A percentile compares a stretch with the other conserved stretches of the same genome.
phyloP scores from a whole-genome alignment of 2,329 filamentous ascomycete species.

The Graphilbum fragrans region DNA sequence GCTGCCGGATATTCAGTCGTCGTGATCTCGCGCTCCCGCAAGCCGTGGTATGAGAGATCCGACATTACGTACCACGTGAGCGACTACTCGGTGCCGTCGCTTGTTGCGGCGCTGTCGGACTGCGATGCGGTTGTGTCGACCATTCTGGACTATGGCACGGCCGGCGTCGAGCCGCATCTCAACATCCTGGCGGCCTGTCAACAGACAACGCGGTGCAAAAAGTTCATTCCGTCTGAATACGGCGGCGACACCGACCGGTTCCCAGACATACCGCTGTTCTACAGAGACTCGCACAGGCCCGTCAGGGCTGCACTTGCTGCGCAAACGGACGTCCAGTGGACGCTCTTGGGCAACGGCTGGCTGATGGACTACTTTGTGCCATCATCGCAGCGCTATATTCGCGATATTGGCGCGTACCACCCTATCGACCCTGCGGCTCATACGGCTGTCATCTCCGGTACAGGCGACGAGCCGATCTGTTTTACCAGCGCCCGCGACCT shows the following conservation, averaged over 20 bases:
- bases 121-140: constrained; percentile 5
- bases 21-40: constrained; percentile 3
- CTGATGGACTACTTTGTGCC: constrained; percentile 6
- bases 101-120: background rate
- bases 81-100: constrained; percentile 4
- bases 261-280: background rate
- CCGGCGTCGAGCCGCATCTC: constrained; percentile 1
- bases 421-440: background rate
- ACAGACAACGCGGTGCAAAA: background rate
- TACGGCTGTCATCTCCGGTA: background rate
- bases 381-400: constrained; percentile 1
- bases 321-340: constrained; percentile 3
- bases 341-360: constrained; percentile 4
- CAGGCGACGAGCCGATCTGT: constrained; percentile 1
- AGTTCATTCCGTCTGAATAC: constrained; percentile 3
- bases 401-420: constrained; percentile 1
- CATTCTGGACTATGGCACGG: background rate
- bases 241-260: constrained; percentile 1
- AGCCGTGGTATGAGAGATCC: background rate
- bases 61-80: background rate
- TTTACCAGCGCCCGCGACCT: constrained; percentile 4
- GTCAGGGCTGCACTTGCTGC: constrained; percentile 2
- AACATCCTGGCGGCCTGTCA: constrained; percentile 3
- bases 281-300: background rate
- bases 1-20: constrained; percentile 1